Percentiles rank a stretch among this genome's conserved stretches.
These are phyloP conservation scores for Aschersonia sp. DNA, from an alignment of 2,329 filamentous ascomycete genomes.

Conservation along the genomic window DNA sequence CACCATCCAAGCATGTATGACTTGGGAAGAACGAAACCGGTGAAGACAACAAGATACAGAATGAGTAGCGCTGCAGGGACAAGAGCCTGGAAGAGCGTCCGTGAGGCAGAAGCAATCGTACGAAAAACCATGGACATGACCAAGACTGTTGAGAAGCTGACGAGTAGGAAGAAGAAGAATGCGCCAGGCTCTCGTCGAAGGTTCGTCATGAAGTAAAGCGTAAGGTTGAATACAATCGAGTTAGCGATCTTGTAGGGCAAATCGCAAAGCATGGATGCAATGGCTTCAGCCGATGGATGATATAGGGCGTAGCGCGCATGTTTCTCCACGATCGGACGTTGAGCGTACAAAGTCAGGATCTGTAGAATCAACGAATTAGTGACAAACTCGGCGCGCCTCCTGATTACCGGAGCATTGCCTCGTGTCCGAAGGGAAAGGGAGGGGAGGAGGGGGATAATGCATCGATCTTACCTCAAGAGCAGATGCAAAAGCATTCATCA, in stretches of 20 bases:
- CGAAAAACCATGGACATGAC: conserved; percentile 82
- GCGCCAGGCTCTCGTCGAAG: conserved; percentile 57
- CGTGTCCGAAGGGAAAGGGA: too few species aligned
- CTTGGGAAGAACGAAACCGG: conserved; percentile 52
- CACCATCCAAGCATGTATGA: conserved; percentile 68
- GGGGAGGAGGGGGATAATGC: too few species aligned
- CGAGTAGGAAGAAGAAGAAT: conserved; percentile 78
- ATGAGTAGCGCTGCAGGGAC: conserved; percentile 47
- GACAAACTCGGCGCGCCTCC: background rate
- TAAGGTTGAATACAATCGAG: conserved; percentile 61
- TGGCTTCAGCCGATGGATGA: conserved; percentile 79
- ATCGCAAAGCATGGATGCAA: conserved; percentile 74
- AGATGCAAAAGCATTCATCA: conserved; percentile 74
- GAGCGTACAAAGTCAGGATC: conserved; percentile 74
- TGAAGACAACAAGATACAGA: conserved; percentile 53
- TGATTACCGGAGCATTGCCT: background rate
- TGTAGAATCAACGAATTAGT: conserved; percentile 11
- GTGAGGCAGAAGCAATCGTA: conserved; percentile 61
- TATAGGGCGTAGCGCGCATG: conserved; percentile 78
- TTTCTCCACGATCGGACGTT: conserved; percentile 87
- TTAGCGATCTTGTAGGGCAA: conserved; percentile 68
- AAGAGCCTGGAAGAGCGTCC: conserved; percentile 52
- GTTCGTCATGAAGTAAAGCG: conserved; percentile 79
- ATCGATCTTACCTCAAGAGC: conserved; percentile 47
- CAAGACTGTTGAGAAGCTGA: conserved; percentile 59